Percentiles rank a stretch among this genome's conserved stretches.
phyloP scores from a whole-genome alignment of 2,329 filamentous ascomycete species.

The Aureobasidium sp. region DNA sequence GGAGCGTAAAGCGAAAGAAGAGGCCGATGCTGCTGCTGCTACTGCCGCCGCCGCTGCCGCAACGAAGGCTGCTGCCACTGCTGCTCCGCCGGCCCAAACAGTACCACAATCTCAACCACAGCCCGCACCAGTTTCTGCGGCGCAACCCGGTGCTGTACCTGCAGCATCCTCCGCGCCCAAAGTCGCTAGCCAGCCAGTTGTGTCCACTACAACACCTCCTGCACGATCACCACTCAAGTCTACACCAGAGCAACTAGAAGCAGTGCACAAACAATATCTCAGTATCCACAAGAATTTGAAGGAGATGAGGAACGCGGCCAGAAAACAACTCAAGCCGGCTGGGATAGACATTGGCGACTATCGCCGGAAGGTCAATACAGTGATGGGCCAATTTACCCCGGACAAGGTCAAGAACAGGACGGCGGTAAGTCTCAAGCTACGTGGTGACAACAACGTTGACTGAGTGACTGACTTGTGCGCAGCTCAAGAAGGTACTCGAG shows the following conservation, averaged over 20 bases:
- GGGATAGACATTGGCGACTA: slow-evolving; percentile 52
- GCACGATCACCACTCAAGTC: not conserved
- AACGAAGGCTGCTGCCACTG: not conserved
- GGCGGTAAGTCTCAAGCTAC: slow-evolving; percentile 37
- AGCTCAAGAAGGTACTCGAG: slow-evolving; percentile 42
- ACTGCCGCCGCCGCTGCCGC: slow-evolving; percentile 20
- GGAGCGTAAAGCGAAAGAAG: slow-evolving; percentile 19
- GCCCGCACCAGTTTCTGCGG: not conserved
- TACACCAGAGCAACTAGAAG: slow-evolving; percentile 26
- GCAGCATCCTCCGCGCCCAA: not conserved
- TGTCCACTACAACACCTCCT: not conserved
- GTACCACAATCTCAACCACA: not conserved
- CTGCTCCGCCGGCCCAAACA: not conserved
- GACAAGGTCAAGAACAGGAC: slow-evolving; percentile 54
- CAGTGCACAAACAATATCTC: slow-evolving; percentile 40
- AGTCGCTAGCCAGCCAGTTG: not conserved
- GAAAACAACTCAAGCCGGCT: slow-evolving; percentile 41
- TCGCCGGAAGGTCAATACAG: slow-evolving; percentile 60
- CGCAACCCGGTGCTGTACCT: not conserved
- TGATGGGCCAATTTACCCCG: slow-evolving; percentile 63
- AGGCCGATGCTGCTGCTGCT: slow-evolving; percentile 17
- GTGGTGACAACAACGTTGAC: not conserved
- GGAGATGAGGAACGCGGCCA: slow-evolving; percentile 44
- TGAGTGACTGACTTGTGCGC: not conserved
- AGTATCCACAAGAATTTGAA: slow-evolving; percentile 62